Base-by-base conservation (phyloP, 345 rosid genomes). In the Eucalyptus curtisii region DNA sequence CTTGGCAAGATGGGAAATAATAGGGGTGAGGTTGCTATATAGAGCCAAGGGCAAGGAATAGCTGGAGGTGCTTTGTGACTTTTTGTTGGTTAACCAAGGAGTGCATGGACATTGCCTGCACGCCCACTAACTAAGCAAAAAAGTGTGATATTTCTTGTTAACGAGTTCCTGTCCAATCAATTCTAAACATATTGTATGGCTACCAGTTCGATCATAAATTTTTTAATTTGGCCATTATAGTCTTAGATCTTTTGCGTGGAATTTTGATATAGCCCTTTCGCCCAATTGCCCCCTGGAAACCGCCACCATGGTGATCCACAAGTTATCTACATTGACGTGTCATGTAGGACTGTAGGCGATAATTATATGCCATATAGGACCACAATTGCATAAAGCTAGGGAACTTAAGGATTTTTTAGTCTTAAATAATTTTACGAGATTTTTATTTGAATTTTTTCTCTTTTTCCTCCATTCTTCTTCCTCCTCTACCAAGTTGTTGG, bases 271-370 rank as follows among this genome's bases (percentile, higher is more conserved):
- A 19, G 55, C 44, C 44, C 44, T 42, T 42, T 42, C 44, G 4
- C 0, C 6, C 27, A 37, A 19, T 71, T 19, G 27, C 25, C 57
- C 4, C 57, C 2, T 0, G 0, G 8, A 3, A 76, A 40, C 5
- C 10, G 3, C 10, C 9, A 7, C 2, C 8, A 5, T n/a, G 20
- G 20, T 11, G n/a, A 59, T 25, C 25, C n/a, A 25, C 14, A 25
- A 59, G 14, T 59, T 59, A 25, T 12, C 3, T 59, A 25, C n/a
- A 59, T 59, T 5, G 6, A 5, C 2, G 3, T 59, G n/a, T 11
- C 7, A 10, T 4, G 5, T 66, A n/a, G 1, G 9, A n/a, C 5
- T 1, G 79, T 7, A 4, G 47, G 3, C 0, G 5, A 76, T 20
- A 22, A 71, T 33, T 33, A 22, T 12, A 33, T 5, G 42, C 7